phyloP scores from a whole-genome alignment of 495 filamentous ascomycete genomes.

The Extremus antarcticus region DNA sequence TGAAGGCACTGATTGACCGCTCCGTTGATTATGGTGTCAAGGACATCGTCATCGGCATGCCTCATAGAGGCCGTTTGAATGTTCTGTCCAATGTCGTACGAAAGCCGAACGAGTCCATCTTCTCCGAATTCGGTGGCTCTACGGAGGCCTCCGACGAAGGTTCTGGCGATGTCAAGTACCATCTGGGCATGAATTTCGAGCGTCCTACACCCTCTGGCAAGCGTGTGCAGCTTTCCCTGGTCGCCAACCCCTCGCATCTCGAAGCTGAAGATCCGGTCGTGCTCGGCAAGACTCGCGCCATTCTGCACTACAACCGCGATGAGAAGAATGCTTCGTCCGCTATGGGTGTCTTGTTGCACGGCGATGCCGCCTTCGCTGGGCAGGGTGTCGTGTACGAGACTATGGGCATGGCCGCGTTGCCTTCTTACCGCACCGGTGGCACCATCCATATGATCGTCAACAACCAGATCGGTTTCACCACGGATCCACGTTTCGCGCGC shows the following conservation, averaged over 20 bases:
- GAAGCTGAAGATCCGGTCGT: conserved; percentile 98
- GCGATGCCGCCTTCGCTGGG: conserved; percentile 91
- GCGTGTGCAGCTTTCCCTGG: conserved; percentile 93
- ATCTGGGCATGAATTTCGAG: conserved; percentile 99
- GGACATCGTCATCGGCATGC: conserved; percentile 99
- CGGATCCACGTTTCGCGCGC: conserved; percentile 92
- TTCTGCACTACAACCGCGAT: conserved; percentile 98
- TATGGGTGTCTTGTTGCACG: conserved; percentile 92
- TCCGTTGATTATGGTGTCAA: conserved; percentile 97
- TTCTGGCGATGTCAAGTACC: conserved; percentile 98
- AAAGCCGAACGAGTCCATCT: conserved; percentile 98
- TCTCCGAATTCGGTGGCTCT: conserved; percentile 91
- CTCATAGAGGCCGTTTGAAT: conserved; percentile 95
- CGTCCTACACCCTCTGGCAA: conserved; percentile 96
- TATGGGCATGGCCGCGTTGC: conserved; percentile 90
- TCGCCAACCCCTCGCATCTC: conserved; percentile 96
- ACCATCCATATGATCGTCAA: conserved; percentile 97
- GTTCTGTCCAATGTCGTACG: conserved; percentile 96
- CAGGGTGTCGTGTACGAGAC: conserved; percentile 98
- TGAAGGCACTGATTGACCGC: conserved; percentile 97
- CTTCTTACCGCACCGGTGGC: conserved; percentile 91
- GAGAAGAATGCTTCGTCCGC: conserved; percentile 76
- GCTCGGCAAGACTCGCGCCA: conserved; percentile 90
- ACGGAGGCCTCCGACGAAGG: conserved; percentile 86
- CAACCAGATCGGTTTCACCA: conserved; percentile 99